phyloP scores from a whole-genome alignment of 208 protist species.

The Leishmania gerbilli region DNA sequence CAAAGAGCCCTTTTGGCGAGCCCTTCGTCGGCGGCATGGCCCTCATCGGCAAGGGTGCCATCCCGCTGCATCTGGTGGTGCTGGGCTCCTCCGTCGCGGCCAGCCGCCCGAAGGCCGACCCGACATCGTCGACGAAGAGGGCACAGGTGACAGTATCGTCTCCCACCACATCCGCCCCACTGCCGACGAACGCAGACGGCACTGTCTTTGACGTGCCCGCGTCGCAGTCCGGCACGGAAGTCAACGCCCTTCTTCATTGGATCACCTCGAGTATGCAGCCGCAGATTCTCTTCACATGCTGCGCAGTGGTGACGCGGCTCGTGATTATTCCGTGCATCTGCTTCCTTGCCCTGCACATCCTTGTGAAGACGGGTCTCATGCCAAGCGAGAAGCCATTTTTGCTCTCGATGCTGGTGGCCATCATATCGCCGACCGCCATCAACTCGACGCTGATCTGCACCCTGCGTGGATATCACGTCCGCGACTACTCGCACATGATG shows the following conservation, averaged over 20 bases:
- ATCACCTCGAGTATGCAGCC: constrained; percentile 20
- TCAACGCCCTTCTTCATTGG: constrained; percentile 11
- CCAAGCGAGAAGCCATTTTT: constrained; percentile 56
- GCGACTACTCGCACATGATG: constrained; percentile 62
- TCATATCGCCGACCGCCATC: constrained; percentile 63
- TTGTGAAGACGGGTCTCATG: constrained; percentile 46
- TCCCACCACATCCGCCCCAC: background rate
- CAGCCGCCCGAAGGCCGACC: constrained; percentile 19
- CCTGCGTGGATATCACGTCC: constrained; percentile 57
- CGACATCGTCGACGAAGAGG: background rate
- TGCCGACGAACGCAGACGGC: constrained; percentile 1
- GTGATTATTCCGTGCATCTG: constrained; percentile 55
- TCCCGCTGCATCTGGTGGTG: constrained; percentile 70
- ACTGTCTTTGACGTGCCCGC: constrained; percentile 12
- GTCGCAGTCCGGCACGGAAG: background rate
- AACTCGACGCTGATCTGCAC: constrained; percentile 73
- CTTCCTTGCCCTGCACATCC: constrained; percentile 55
- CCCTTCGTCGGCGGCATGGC: constrained; percentile 56
- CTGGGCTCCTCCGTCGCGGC: constrained; percentile 52
- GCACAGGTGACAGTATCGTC: background rate
- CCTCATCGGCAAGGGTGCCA: constrained; percentile 52
- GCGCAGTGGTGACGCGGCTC: constrained; percentile 52
- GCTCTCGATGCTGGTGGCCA: constrained; percentile 58
- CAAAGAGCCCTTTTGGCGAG: constrained; percentile 38
- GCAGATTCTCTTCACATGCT: constrained; percentile 39